Evolutionary conservation across 1,284 basidiomycete species (phyloP), one percentile per base, ranked within the genome.

Genomic region (Exobasidium rhododendri): DNA sequence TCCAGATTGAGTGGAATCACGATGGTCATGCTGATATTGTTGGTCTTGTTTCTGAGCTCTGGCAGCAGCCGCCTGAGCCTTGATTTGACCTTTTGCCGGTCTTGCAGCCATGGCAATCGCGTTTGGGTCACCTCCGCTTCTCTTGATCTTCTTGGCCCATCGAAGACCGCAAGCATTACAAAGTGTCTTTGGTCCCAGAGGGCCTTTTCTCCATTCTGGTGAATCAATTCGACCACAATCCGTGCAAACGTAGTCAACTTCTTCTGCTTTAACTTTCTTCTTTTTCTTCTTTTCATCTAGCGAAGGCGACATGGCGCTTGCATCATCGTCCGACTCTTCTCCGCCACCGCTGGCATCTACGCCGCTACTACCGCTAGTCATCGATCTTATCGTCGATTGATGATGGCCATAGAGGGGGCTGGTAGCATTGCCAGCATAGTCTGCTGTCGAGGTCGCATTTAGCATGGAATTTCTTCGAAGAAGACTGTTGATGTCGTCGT

Each of bases 121-220:
- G 31, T 67, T 71, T 11, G 71, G 71, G 46, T 74, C 72, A 26
- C 73, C 70, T n/a, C 69, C 69, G 30, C 68, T 71, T 47, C 70
- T 68, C 66, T 75, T 78, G 59, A 74, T 66, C 64, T 73, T 75
- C 61, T 78, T 78, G 40, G 75, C 74, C 66, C 69, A 78, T 45
- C 75, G 73, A 59, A 78, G 63, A 54, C 75, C 75, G 56, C 75
- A 78, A 20, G 75, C 75, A 56, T 76, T 74, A 62, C 70, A 75
- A 20, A 71, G 61, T 57, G 69, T 76, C 64, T 74, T 71, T 56
- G 74, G 75, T 3, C 75, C 75, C 47, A 72, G 52, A 3, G 75
- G 75, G 11, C 75, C 75, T 62, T 76, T 76, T 31, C 75, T 68
- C 75, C 75, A 78, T 62, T 78, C 75, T 28, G 75, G 75, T 40